These are phyloP conservation scores for Tephrocybe rancida DNA, from an alignment of 768 basidiomycete species.

Conservation along the genomic window DNA sequence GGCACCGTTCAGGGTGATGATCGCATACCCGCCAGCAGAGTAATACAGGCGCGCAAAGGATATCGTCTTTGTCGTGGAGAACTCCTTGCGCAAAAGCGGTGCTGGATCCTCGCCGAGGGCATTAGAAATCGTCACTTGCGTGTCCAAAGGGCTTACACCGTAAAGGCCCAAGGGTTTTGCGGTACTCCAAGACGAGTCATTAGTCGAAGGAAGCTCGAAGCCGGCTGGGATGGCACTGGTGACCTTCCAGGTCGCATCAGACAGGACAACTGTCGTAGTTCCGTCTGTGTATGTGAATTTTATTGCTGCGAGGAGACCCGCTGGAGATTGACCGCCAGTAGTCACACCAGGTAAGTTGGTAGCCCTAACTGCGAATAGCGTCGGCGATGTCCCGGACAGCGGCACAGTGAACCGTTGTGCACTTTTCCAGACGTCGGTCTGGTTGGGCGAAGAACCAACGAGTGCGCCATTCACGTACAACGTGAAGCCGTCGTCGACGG, in stretches of 20 bases:
- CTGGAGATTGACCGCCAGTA: slow-evolving; percentile 19
- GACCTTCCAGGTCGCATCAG: slow-evolving; percentile 27
- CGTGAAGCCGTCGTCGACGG: slow-evolving; percentile 29
- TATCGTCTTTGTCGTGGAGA: slow-evolving; percentile 20
- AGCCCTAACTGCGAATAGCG: slow-evolving; percentile 24
- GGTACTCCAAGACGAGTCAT: slow-evolving; percentile 24
- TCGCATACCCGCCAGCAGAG: slow-evolving; percentile 29
- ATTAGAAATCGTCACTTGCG: slow-evolving; percentile 21
- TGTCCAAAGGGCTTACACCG: slow-evolving; percentile 24
- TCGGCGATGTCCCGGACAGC: slow-evolving; percentile 17
- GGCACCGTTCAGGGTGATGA: slow-evolving; percentile 27
- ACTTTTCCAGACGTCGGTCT: slow-evolving; percentile 22
- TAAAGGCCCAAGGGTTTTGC: slow-evolving; percentile 22
- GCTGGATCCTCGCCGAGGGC: slow-evolving; percentile 30
- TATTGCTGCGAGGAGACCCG: slow-evolving; percentile 25
- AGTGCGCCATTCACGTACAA: slow-evolving; percentile 28
- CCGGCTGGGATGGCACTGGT: slow-evolving; percentile 15
- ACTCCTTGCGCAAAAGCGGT: slow-evolving; percentile 27
- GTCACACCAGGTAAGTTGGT: slow-evolving; percentile 22
- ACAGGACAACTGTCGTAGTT: slow-evolving; percentile 14
- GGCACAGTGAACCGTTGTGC: slow-evolving; percentile 22
- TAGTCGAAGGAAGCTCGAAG: slow-evolving; percentile 20
- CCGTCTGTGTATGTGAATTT: slow-evolving; percentile 26
- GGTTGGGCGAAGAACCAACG: slow-evolving; percentile 22
- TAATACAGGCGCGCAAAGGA: slow-evolving; percentile 29